Evolutionary conservation across 352 stramenopile species (phyloP), one percentile per base, ranked within the genome.

Genomic region (Phytopythium mirpurense): DNA sequence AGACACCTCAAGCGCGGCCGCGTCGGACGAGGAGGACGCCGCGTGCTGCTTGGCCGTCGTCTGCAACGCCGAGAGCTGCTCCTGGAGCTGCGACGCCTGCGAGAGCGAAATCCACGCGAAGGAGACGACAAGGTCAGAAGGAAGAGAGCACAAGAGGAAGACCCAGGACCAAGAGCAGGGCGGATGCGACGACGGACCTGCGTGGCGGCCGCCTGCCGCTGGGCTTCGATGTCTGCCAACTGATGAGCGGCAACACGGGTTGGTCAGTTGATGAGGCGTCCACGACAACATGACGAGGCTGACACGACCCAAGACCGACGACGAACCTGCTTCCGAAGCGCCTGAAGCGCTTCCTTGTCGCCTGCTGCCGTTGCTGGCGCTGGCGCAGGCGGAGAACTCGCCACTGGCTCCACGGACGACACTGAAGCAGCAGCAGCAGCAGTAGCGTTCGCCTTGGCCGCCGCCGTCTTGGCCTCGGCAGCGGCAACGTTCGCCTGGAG

Each of bases 51-150:
- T 60, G 26, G 60, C 36, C n/a, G 68, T 40, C 32, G 47, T 5
- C n/a, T 51, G 45, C 45, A 29, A 27, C 29, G 29, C 49, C 36
- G 65, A 49, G 4, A 90, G 59, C 9, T 91, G 78, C 5, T 67
- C 70, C 47, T 91, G 72, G 15, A 90, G 66, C 16, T 68, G 59
- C 19, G 86, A 60, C 15, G 88, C 83, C 79, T 89, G 54, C 7
- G 19, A 5, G 35, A 41, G 38, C 11, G 12, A 50, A n/a, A n/a
- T n/a, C n/a, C n/a, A n/a, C n/a, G n/a, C n/a, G n/a, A n/a, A n/a
- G n/a, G n/a, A n/a, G n/a, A n/a, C n/a, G n/a, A n/a, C n/a, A n/a
- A n/a, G n/a, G n/a, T n/a, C n/a, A n/a, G n/a, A n/a, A n/a, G n/a
- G n/a, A n/a, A n/a, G 29, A 5, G 29, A 32, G 5, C 9, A 5